Percentiles rank a stretch among this genome's conserved stretches.
Conservation (phyloP, 495 filamentous ascomycete genomes). For the Trichocladium uniseriatum region DNA sequence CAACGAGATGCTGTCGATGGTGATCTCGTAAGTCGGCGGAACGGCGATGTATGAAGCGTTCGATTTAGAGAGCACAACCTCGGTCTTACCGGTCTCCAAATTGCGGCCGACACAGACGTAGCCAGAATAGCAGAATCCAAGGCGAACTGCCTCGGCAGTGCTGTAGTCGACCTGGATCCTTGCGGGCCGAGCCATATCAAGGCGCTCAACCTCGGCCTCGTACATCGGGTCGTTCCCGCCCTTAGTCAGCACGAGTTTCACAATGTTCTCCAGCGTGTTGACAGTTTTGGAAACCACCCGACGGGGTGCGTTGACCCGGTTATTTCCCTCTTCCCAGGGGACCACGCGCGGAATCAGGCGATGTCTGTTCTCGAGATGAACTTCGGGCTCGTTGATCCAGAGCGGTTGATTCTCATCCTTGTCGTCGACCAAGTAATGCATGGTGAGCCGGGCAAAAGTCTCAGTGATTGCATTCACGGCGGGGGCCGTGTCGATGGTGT, state of each 20-base stretch:
- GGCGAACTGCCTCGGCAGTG: slow-evolving; percentile 19
- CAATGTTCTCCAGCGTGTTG: slow-evolving; percentile 23
- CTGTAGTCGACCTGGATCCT: slow-evolving; percentile 33
- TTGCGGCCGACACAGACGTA: slow-evolving; percentile 30
- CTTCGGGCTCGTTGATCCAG: slow-evolving; percentile 31
- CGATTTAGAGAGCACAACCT: slow-evolving; percentile 23
- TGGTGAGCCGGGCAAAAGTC: slow-evolving; percentile 23
- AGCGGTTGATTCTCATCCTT: slow-evolving; percentile 9
- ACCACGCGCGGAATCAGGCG: slow-evolving; percentile 31
- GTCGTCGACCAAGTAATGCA: not conserved
- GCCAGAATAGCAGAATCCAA: not conserved
- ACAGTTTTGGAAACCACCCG: slow-evolving; percentile 24
- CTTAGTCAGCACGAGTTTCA: slow-evolving; percentile 19
- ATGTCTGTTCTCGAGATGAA: slow-evolving; percentile 24
- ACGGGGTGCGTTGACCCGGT: slow-evolving; percentile 30
- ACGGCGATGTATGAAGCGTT: slow-evolving; percentile 26
- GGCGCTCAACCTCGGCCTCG: slow-evolving; percentile 6
- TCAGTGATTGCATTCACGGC: slow-evolving; percentile 16
- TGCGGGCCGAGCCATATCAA: not conserved
- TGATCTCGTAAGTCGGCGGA: not conserved
- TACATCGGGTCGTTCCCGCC: slow-evolving; percentile 6
- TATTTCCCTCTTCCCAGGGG: slow-evolving; percentile 31
- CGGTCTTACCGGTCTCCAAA: slow-evolving; percentile 9
- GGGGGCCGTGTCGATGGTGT: slow-evolving; percentile 9
- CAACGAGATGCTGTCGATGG: not conserved